These are phyloP conservation scores for Nasturtium officinale DNA, from an alignment of 345 rosid species.

Conservation along the genomic window DNA sequence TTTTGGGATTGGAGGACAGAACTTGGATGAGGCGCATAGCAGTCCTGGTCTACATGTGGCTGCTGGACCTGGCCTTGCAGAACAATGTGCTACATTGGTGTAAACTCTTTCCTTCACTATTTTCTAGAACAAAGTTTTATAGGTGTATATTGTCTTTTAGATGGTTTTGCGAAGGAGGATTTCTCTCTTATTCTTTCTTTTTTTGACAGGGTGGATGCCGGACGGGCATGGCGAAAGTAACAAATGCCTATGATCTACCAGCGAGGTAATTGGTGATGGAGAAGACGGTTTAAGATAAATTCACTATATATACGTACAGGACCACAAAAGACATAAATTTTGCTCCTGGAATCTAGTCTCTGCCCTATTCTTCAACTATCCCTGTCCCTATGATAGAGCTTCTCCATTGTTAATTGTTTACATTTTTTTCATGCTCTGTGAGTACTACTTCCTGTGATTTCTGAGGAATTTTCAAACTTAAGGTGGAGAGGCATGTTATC, in stretches of 20 bases:
- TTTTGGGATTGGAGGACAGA: slow-evolving; percentile 54
- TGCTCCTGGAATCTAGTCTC: slow-evolving; percentile 10
- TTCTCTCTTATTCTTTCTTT: slow-evolving; percentile 22
- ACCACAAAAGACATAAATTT: background rate
- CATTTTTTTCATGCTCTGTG: slow-evolving; percentile 15
- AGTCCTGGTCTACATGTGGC: slow-evolving; percentile 94
- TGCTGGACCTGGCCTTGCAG: slow-evolving; percentile 97
- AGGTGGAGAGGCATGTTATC: slow-evolving; percentile 12
- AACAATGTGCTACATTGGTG: slow-evolving; percentile 91
- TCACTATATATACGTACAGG: background rate
- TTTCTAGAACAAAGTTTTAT: background rate
- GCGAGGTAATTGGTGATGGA: slow-evolving; percentile 61
- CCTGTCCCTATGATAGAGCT: slow-evolving; percentile 11
- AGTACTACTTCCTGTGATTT: slow-evolving; percentile 4
- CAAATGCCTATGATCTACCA: slow-evolving; percentile 95
- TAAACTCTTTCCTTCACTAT: background rate
- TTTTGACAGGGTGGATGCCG: slow-evolving; percentile 89
- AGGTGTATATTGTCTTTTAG: background rate
- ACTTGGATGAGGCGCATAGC: slow-evolving; percentile 86
- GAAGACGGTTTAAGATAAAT: slow-evolving; percentile 13
- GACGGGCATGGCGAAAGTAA: slow-evolving; percentile 97
- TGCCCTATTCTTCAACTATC: slow-evolving; percentile 2
- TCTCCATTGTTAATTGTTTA: background rate
- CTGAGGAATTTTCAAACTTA: background rate
- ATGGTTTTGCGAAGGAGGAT: background rate